These are phyloP conservation scores for Gossypium davidsonii DNA, from an alignment of 441 rosid genomes.

Conservation along the genomic window DNA sequence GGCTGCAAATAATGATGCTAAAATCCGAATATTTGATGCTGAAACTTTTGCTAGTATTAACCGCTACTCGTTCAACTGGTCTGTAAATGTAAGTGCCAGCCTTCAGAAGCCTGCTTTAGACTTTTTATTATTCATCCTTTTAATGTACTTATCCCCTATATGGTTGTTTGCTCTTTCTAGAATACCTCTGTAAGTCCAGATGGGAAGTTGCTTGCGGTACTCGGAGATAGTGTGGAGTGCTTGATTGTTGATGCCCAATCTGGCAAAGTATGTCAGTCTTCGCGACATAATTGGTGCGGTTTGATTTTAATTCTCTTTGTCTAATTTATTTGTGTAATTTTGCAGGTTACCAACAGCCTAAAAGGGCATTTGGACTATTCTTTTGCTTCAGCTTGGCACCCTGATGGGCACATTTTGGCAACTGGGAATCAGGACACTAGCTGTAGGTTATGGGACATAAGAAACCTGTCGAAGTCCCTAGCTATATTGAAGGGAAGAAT, in stretches of 20 bases:
- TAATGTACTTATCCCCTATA: neutral
- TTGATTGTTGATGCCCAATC: slow-evolving; percentile 51
- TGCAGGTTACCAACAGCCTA: slow-evolving; percentile 32
- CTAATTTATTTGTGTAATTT: neutral
- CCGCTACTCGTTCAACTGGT: slow-evolving; percentile 45
- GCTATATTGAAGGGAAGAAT: slow-evolving; percentile 61
- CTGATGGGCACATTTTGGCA: slow-evolving; percentile 57
- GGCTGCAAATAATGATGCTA: slow-evolving; percentile 62
- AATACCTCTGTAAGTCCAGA: slow-evolving; percentile 53
- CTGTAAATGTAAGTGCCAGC: slow-evolving; percentile 50
- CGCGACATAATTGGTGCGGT: neutral
- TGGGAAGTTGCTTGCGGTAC: slow-evolving; percentile 51
- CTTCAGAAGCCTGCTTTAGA: neutral
- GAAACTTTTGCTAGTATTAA: slow-evolving; percentile 42
- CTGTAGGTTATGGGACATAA: slow-evolving; percentile 65
- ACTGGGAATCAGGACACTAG: slow-evolving; percentile 80
- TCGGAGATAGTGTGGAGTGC: slow-evolving; percentile 60
- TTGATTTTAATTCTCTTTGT: neutral
- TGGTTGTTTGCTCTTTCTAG: slow-evolving; percentile 24
- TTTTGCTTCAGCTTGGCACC: slow-evolving; percentile 73
- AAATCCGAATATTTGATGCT: slow-evolving; percentile 45
- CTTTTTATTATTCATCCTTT: neutral
- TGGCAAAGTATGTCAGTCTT: slow-evolving; percentile 40
- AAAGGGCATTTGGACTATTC: slow-evolving; percentile 70
- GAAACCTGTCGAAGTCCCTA: slow-evolving; percentile 46